phyloP scores from a whole-genome alignment of 179 eudicot genomes.

The Spinacia oleracea region DNA sequence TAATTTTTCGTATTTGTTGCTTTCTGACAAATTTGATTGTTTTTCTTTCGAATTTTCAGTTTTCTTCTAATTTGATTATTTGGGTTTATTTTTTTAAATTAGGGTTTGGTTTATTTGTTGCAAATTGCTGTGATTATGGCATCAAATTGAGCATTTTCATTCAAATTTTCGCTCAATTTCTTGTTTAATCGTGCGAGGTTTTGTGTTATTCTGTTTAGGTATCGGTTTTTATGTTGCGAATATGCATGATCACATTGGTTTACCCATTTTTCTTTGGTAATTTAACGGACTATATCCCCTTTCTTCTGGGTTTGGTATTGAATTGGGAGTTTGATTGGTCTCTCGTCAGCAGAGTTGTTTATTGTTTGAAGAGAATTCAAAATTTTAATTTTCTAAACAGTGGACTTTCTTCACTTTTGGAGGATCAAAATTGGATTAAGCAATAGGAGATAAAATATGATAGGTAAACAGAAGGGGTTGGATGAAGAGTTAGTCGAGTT shows the following conservation, averaged over 20 bases:
- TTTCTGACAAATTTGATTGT: background rate
- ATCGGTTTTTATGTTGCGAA: background rate
- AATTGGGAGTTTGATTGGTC: background rate
- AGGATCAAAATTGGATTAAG: background rate
- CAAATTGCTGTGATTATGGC: background rate
- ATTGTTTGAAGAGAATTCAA: background rate
- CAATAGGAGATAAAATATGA: background rate
- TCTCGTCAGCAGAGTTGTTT: background rate
- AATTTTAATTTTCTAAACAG: background rate
- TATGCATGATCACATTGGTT: no score
- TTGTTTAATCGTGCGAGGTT: background rate
- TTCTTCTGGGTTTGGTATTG: background rate
- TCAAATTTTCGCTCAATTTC: background rate
- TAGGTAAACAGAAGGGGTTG: background rate
- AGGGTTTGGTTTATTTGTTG: background rate
- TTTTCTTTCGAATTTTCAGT: background rate
- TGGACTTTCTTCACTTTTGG: background rate
- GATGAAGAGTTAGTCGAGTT: background rate
- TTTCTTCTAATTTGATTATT: no score
- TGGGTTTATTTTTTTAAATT: background rate
- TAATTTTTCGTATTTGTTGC: background rate
- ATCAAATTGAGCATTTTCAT: background rate
- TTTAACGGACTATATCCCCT: no score
- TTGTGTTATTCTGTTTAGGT: background rate
- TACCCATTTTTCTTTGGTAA: no score